A percentile compares a stretch with the other conserved stretches of the same genome.
Conservation (phyloP, 2,329 filamentous ascomycete genomes). For the Torrubiellomyces zombiae region DNA sequence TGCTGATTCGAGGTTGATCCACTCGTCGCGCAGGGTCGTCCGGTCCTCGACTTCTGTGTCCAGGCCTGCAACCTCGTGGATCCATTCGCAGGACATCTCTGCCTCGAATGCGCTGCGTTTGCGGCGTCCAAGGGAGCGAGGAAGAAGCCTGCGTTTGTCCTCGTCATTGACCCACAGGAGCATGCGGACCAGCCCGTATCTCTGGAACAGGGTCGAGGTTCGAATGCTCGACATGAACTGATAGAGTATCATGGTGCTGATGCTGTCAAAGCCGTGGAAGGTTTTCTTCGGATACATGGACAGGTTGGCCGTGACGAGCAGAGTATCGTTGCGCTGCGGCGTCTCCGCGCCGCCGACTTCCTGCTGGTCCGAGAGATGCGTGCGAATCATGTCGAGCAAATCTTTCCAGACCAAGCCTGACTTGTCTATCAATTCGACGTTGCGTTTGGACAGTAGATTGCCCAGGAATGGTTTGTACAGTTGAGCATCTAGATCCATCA, state of each 20-base stretch:
- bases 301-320: conserved; percentile 59
- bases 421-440: conserved; percentile 33
- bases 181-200: conserved; percentile 64
- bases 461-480: conserved; percentile 45
- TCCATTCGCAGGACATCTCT: conserved; percentile 42
- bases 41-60: conserved; percentile 15
- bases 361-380: conserved; percentile 38
- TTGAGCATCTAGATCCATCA: conserved; percentile 55
- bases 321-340: conserved; percentile 46
- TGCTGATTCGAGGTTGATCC: conserved; percentile 30
- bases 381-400: conserved; percentile 33
- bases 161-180: conserved; percentile 53
- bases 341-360: conserved; percentile 19
- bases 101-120: conserved; percentile 39
- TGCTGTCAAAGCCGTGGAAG: conserved; percentile 36
- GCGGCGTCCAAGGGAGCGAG: conserved; percentile 38
- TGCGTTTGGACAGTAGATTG: conserved; percentile 32
- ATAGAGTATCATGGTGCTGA: conserved; percentile 40
- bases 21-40: conserved; percentile 24
- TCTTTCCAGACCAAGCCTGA: conserved; percentile 45
- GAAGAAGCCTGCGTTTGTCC: conserved; percentile 42
- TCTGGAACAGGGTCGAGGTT: conserved; percentile 45
- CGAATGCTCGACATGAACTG: conserved; percentile 46
- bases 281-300: conserved; percentile 32
- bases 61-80: conserved; percentile 38